Base-by-base conservation (phyloP, 768 basidiomycete genomes). In the Antrodiella citrinella region DNA sequence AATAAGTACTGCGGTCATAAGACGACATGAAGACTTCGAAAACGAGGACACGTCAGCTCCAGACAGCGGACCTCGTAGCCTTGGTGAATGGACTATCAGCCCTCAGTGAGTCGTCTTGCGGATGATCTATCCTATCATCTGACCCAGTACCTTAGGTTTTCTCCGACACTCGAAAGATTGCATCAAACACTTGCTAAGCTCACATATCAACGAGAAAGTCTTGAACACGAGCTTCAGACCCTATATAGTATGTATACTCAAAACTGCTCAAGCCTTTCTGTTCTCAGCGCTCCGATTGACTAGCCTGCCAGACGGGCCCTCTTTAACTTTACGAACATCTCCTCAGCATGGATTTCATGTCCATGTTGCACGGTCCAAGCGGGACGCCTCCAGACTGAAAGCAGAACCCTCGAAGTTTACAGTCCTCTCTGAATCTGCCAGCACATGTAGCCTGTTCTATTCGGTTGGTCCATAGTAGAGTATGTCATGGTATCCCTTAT, bases 281-380 rank as follows among this genome's bases (percentile, higher is more conserved):
- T 24, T 18, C 38, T 23, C 26, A 39, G 24, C 47, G 52, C 26
- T 50, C 23, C 47, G 19, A 21, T 51, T 43, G 24, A 10, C 18
- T 11, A 13, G 0, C 23, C 12, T 35, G 12, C 41, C 46, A 91
- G 89, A 70, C 65, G 77, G 82, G 1, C 80, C 84, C 20, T 89
- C 89, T 11, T 60, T 91, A 53, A 82, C 86, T 11, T 71, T 92
- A 42, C 81, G 87, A 35, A 77, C 80, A 21, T 83, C 77, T 0
- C 74, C 81, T 15, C 73, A 74, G 9, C 79, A 82, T 41, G 90
- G 90, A 4, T 78, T 83, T 72, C 84, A 87, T 61, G 75, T 91
- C 39, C 89, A 91, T 54, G 66, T 91, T 22, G 71, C 74, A 22
- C 79, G 75, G 56, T 67, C 74, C 4, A 89, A 80, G 63, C 79